Conservation (phyloP, 768 basidiomycete genomes). For the Suillus fuscotomentosus region DNA sequence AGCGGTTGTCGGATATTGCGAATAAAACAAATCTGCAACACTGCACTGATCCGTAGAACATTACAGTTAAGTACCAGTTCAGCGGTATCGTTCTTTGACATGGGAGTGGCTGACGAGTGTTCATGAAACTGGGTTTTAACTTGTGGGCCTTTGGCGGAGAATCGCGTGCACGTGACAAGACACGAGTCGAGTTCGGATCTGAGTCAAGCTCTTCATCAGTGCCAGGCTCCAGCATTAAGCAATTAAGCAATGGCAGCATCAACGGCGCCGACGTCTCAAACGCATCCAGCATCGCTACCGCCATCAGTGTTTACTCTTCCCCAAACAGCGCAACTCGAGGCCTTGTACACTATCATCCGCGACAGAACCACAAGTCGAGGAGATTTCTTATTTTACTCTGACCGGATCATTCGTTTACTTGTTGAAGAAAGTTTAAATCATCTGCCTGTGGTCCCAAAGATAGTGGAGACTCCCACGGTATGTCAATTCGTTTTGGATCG, state of each 20-base stretch:
- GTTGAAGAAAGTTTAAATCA: conserved; percentile 90
- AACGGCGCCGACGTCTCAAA: conserved; percentile 31
- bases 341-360: conserved; percentile 92
- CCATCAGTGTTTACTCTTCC: conserved; percentile 86
- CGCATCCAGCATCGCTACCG: conserved; percentile 47
- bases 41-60: not conserved
- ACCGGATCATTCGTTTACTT: conserved; percentile 83
- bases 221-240: not conserved
- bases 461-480: conserved; percentile 81
- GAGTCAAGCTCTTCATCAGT: not conserved
- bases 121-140: not conserved
- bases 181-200: too few species aligned
- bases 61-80: not conserved
- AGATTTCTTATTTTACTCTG: conserved; percentile 96
- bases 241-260: conserved; percentile 16
- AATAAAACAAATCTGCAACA: not conserved
- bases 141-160: not conserved
- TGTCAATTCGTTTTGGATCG: conserved; percentile 23
- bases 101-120: too few species aligned
- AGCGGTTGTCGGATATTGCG: not conserved
- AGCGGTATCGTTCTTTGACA: not conserved
- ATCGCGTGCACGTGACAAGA: not conserved
- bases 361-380: conserved; percentile 85
- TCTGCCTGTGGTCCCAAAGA: conserved; percentile 72
- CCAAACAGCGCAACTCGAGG: conserved; percentile 91